A percentile compares a stretch with the other conserved stretches of the same genome.
phyloP scores from a whole-genome alignment of 352 stramenopile genomes.

The Phytophthora pistaciae region DNA sequence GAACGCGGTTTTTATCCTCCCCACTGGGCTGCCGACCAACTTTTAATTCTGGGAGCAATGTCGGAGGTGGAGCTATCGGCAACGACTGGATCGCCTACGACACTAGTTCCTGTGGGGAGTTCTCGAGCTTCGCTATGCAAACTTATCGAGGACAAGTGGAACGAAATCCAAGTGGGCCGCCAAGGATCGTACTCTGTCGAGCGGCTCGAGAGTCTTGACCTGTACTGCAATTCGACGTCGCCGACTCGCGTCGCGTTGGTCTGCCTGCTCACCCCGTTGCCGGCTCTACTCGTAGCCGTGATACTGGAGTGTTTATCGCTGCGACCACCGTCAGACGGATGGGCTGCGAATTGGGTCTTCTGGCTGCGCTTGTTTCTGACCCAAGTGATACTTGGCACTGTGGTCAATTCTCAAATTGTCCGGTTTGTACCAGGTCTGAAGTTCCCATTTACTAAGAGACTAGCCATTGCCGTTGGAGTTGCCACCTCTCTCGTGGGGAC shows the following conservation, averaged over 20 bases:
- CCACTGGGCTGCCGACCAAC: too few relatives aligned
- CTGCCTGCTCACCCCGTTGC: background rate
- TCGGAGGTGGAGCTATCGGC: too few relatives aligned
- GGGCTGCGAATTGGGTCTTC: conserved; percentile 1
- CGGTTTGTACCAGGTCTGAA: background rate
- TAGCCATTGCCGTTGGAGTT: background rate
- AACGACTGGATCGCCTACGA: too few relatives aligned
- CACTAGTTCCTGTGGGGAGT: background rate
- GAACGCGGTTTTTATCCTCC: too few relatives aligned
- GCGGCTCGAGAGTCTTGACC: background rate
- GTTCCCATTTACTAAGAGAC: background rate
- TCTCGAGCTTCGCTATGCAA: background rate
- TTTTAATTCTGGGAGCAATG: too few relatives aligned
- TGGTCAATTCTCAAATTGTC: background rate
- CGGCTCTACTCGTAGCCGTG: background rate
- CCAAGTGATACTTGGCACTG: background rate
- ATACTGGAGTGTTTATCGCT: background rate
- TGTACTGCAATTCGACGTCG: background rate
- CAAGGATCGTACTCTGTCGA: conserved; percentile 2
- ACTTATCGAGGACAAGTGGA: background rate
- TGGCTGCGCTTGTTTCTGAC: background rate
- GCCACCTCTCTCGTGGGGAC: background rate
- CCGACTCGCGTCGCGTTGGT: background rate
- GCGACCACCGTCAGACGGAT: background rate
- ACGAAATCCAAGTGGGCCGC: background rate